These are phyloP conservation scores for Aspergillus sp. DNA, from an alignment of 2,329 filamentous ascomycete genomes.

Conservation along the genomic window DNA sequence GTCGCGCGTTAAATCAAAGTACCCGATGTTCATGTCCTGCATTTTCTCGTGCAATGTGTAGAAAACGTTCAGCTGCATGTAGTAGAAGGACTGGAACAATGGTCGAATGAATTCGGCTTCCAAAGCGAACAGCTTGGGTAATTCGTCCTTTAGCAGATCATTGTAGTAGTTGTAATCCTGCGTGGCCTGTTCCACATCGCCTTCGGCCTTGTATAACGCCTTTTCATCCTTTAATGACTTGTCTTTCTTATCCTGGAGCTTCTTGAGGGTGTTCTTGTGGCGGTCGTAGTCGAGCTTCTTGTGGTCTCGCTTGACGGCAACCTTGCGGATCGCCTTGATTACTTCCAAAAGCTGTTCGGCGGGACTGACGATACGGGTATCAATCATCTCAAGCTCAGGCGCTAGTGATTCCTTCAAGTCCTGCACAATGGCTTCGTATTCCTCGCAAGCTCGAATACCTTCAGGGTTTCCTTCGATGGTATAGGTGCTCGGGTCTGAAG, in stretches of 20 bases:
- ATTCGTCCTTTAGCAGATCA: constrained; percentile 91
- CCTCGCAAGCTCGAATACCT: constrained; percentile 92
- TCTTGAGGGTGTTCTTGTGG: constrained; percentile 81
- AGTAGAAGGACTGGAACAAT: constrained; percentile 98
- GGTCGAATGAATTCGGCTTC: constrained; percentile 96
- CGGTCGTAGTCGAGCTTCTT: constrained; percentile 97
- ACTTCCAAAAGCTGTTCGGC: constrained; percentile 93
- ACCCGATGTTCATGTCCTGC: constrained; percentile 96
- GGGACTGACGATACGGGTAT: constrained; percentile 84
- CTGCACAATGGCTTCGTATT: constrained; percentile 89
- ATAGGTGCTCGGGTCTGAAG: constrained; percentile 88
- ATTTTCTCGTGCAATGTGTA: constrained; percentile 98
- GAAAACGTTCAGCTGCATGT: constrained; percentile 99
- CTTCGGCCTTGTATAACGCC: constrained; percentile 93
- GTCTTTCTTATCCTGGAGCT: constrained; percentile 96
- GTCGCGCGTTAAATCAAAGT: constrained; percentile 90
- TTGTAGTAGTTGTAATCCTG: constrained; percentile 99
- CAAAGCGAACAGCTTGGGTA: constrained; percentile 86
- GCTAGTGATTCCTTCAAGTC: constrained; percentile 86
- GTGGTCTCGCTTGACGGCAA: constrained; percentile 86
- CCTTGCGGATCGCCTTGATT: constrained; percentile 93
- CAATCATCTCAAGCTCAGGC: constrained; percentile 97
- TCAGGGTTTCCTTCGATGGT: constrained; percentile 85
- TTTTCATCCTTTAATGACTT: constrained; percentile 97
- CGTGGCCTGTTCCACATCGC: constrained; percentile 85